Percentiles rank a stretch among this genome's conserved stretches.
Conservation (phyloP, 2,329 filamentous ascomycete species). For the Exserohilum turcica region DNA sequence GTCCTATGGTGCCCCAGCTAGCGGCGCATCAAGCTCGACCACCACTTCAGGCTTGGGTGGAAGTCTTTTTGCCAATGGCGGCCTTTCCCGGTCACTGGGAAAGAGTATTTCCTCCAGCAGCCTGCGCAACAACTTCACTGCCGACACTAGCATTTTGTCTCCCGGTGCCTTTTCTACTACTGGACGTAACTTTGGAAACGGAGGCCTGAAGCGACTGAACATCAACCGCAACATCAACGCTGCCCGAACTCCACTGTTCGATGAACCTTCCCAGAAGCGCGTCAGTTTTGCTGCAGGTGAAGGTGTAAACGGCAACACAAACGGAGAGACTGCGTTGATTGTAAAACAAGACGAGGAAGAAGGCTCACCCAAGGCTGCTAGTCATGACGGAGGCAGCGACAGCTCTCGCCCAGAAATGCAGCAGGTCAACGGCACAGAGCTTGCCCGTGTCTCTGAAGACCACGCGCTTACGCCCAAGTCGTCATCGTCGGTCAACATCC, state of each 20-base stretch:
- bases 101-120: constrained; percentile 92
- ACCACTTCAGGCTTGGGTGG: constrained; percentile 69
- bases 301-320: constrained; percentile 50
- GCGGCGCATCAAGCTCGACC: constrained; percentile 70
- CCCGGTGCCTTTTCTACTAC: constrained; percentile 83
- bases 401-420: constrained; percentile 67
- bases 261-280: constrained; percentile 64
- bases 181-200: constrained; percentile 41
- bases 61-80: constrained; percentile 55
- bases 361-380: constrained; percentile 59
- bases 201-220: constrained; percentile 83
- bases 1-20: constrained; percentile 79
- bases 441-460: constrained; percentile 79
- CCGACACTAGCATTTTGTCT: constrained; percentile 83
- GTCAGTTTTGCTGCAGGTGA: constrained; percentile 82
- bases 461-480: constrained; percentile 51
- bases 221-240: constrained; percentile 85
- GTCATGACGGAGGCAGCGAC: constrained; percentile 46
- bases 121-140: constrained; percentile 77
- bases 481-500: constrained; percentile 37
- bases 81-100: constrained; percentile 71
- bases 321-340: constrained; percentile 57
- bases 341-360: constrained; percentile 55
- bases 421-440: constrained; percentile 73
- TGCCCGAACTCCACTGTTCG: constrained; percentile 63